A percentile compares a stretch with the other conserved stretches of the same genome.
Conservation (phyloP, 2,329 filamentous ascomycete species). For the Fusarium illudens region DNA sequence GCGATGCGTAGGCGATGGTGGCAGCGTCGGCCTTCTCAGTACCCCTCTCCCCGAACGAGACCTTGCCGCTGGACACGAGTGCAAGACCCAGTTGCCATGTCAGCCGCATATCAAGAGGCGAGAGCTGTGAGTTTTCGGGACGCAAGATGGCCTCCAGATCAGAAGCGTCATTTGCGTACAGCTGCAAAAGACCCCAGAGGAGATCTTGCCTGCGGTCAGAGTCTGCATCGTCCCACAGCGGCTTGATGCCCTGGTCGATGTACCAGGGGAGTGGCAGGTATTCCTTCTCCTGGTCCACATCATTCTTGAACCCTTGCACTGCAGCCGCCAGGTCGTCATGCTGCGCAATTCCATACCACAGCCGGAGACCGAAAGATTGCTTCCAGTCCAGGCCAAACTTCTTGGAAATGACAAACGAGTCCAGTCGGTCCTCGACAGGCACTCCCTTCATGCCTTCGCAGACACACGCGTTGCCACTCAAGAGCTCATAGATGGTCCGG, state of each 20-base stretch:
- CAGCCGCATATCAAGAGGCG: slow-evolving; percentile 77
- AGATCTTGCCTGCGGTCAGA: slow-evolving; percentile 74
- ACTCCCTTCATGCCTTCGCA: slow-evolving; percentile 79
- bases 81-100: slow-evolving; percentile 86
- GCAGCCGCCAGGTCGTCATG: slow-evolving; percentile 76
- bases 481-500: slow-evolving; percentile 86
- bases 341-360: slow-evolving; percentile 84
- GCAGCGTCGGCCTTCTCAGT: slow-evolving; percentile 70
- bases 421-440: slow-evolving; percentile 80
- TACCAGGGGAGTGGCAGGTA: slow-evolving; percentile 78
- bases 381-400: slow-evolving; percentile 92
- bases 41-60: slow-evolving; percentile 62
- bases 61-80: slow-evolving; percentile 60
- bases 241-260: slow-evolving; percentile 64
- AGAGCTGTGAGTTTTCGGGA: slow-evolving; percentile 79
- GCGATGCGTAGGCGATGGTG: slow-evolving; percentile 70
- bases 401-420: slow-evolving; percentile 82
- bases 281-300: slow-evolving; percentile 76
- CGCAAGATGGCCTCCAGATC: slow-evolving; percentile 76
- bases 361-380: slow-evolving; percentile 87
- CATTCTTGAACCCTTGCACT: slow-evolving; percentile 75
- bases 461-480: slow-evolving; percentile 86
- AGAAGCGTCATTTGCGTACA: slow-evolving; percentile 71
- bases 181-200: slow-evolving; percentile 85
- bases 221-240: slow-evolving; percentile 68